Base-by-base conservation (phyloP, 2,329 filamentous ascomycete species). In the Trichoderma afroharzianum region DNA sequence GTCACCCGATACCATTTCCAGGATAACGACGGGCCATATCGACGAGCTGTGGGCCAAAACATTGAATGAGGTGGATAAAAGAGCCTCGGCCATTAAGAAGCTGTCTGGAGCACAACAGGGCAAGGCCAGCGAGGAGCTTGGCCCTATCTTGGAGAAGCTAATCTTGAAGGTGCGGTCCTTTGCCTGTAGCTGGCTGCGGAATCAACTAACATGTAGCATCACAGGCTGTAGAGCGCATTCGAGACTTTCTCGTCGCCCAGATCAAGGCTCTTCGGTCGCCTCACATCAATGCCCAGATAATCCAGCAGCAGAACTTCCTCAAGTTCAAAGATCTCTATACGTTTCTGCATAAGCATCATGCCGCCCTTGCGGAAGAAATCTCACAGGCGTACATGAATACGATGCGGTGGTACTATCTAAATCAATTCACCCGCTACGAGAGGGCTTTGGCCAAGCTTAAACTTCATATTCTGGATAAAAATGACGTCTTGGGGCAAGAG, bases 351-450 rank as follows among this genome's bases (percentile, higher is more conserved):
- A 91, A 89, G 76, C 92, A 95, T 75, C 94, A 98, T 77, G 85
- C 92, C 1, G 86, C 89, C n/a, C 88, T 99, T 6, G 94, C 93
- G 9, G 91, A 95, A 68, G 93, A 99, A 81, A 97, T 99, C 74
- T 91, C 91, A 9, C 92, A 94, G 79, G 96, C 97, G 4, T 99
- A 99, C 78, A 91, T 97, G 83, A 97, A 98, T 80, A 99, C 97
- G 0, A 99, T 99, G 94, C 90, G 94, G 68, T 99, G 96, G 96
- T 99, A 99, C 79, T 98, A 98, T 79, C 83, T 92, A 68, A 96
- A 92, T 75, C 93, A 98, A 80, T 99, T 99, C 79, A 90, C 89
- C 4, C 91, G 95, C 39, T 99, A 99, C 80, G 90, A 92, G 74
- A 90, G 91, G 76, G 91, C 96, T 0, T 85, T 99, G 6, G 91